phyloP scores from a whole-genome alignment of 192 early-diverging fungal genomes.

The Paraglomus occultum region DNA sequence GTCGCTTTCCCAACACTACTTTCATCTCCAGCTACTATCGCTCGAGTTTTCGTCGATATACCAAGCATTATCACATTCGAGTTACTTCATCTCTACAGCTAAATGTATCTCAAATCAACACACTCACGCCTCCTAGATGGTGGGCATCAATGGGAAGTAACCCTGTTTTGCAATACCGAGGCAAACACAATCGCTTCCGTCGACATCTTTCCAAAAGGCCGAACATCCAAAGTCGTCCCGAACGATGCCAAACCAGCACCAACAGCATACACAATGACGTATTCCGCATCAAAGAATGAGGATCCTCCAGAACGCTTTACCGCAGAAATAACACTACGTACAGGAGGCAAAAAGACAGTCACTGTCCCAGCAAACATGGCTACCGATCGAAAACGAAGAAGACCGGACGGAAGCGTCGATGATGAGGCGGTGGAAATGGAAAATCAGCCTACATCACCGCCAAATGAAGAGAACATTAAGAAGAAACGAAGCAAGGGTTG shows the following conservation, averaged over 20 bases:
- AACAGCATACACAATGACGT: conserved; percentile 24
- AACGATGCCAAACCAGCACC: conserved; percentile 28
- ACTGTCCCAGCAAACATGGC: conserved; percentile 29
- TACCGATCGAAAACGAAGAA: conserved; percentile 26
- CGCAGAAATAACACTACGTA: conserved; percentile 11
- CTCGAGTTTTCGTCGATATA: too few relatives aligned
- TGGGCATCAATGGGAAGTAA: conserved; percentile 28
- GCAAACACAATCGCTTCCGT: conserved; percentile 20
- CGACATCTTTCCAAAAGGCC: conserved; percentile 15
- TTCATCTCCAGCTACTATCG: too few relatives aligned
- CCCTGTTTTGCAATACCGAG: conserved; percentile 25
- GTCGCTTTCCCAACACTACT: too few relatives aligned
- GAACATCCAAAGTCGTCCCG: conserved; percentile 15
- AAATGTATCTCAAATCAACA: conserved; percentile 31
- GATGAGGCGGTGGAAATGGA: not conserved
- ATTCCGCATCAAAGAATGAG: conserved; percentile 16
- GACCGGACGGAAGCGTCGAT: conserved; percentile 5
- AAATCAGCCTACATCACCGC: not conserved
- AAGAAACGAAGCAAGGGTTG: too few relatives aligned
- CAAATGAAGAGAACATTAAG: too few relatives aligned
- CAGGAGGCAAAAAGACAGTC: conserved; percentile 2
- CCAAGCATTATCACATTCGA: too few relatives aligned
- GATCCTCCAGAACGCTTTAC: conserved; percentile 10
- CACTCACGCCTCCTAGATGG: conserved; percentile 11
- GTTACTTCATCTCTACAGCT: too few relatives aligned